phyloP scores from a whole-genome alignment of 768 basidiomycete species.

The Mrakia gelida region DNA sequence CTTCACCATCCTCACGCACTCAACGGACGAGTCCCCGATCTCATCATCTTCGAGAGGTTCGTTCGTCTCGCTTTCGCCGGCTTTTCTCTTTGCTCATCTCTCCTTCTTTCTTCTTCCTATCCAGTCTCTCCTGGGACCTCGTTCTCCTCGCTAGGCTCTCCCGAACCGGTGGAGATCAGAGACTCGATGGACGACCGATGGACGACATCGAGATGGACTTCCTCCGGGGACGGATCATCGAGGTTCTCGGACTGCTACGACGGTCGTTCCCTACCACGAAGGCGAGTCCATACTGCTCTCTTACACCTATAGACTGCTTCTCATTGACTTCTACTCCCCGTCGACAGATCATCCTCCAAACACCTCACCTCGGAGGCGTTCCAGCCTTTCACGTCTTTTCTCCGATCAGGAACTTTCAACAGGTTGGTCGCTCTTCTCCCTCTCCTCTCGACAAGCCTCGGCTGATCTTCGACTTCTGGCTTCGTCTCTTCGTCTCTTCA shows the following conservation, averaged over 20 bases:
- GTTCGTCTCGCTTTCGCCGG: neutral
- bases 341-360: constrained; percentile 26
- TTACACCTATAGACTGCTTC: neutral
- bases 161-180: neutral
- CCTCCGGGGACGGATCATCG: constrained; percentile 9
- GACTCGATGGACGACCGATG: constrained; percentile 23
- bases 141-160: constrained; percentile 10
- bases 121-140: constrained; percentile 30
- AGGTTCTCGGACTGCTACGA: constrained; percentile 19
- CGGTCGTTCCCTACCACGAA: constrained; percentile 25
- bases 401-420: constrained; percentile 26
- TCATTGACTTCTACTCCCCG: neutral
- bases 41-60: constrained; percentile 31
- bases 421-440: neutral
- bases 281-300: neutral
- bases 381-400: constrained; percentile 14
- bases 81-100: neutral
- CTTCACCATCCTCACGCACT: neutral
- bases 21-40: constrained; percentile 19
- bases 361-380: constrained; percentile 23
- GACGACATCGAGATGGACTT: constrained; percentile 28
- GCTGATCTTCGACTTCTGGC: neutral
- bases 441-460: no score
- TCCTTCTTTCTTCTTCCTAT: no score
- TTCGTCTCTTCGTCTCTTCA: neutral